phyloP scores from a whole-genome alignment of 2,329 filamentous ascomycete genomes.

The Ophiostoma triangulosporum region DNA sequence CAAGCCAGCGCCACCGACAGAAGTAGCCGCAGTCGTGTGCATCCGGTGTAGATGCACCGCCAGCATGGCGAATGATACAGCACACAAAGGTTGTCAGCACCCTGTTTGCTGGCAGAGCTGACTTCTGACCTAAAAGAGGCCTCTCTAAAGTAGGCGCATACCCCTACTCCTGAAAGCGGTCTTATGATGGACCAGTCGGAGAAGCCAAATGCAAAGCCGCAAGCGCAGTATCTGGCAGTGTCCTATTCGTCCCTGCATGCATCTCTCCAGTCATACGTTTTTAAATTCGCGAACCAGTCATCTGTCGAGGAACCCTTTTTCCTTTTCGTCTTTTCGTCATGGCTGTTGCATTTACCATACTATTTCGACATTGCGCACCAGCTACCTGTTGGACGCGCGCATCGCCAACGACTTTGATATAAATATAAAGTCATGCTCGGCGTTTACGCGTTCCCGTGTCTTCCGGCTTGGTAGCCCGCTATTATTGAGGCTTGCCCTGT shows the following conservation, averaged over 20 bases:
- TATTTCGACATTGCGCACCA: too few relatives aligned
- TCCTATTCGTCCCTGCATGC: not conserved
- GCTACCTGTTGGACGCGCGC: too few relatives aligned
- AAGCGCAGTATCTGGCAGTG: not conserved
- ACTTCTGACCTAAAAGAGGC: not conserved
- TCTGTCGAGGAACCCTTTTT: too few relatives aligned
- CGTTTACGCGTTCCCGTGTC: too few relatives aligned
- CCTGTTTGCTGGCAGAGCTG: slow-evolving; percentile 5
- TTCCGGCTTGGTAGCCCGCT: too few relatives aligned
- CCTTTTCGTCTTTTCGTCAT: too few relatives aligned
- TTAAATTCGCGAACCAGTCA: not conserved
- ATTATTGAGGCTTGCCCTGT: too few relatives aligned
- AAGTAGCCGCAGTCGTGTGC: not conserved
- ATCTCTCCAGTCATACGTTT: not conserved
- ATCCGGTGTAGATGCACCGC: not conserved
- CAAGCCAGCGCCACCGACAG: not conserved
- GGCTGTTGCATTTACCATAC: too few relatives aligned
- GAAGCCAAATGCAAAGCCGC: not conserved
- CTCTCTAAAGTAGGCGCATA: not conserved
- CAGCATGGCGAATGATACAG: not conserved
- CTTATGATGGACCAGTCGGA: not conserved
- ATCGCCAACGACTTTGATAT: too few relatives aligned
- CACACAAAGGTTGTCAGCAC: not conserved
- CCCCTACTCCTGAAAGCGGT: slow-evolving; percentile 6
- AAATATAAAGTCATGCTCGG: too few relatives aligned